Conservation (phyloP, 805 yeast species). For the Kluyveromyces nonfermentans region DNA sequence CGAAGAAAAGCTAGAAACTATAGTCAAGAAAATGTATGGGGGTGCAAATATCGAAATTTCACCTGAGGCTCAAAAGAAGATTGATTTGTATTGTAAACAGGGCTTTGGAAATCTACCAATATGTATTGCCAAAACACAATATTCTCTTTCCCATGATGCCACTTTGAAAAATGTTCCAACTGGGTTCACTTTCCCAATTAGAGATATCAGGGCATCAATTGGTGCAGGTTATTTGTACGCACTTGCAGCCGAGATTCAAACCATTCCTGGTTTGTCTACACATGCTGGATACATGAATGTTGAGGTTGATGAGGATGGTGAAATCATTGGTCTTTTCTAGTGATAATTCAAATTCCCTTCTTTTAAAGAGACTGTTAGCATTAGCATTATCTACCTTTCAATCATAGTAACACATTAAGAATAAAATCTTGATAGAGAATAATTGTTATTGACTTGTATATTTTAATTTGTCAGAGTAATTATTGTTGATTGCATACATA, state of each 20-base stretch:
- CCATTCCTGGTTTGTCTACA: constrained; percentile 95
- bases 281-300: constrained; percentile 96
- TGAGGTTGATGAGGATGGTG: constrained; percentile 83
- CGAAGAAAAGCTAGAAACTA: constrained; percentile 67
- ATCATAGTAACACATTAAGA: neutral
- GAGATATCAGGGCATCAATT: constrained; percentile 87
- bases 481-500: neutral
- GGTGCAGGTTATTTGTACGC: constrained; percentile 98
- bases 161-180: constrained; percentile 89
- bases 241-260: constrained; percentile 91
- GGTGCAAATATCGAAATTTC: constrained; percentile 76
- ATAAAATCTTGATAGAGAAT: neutral
- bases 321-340: constrained; percentile 85
- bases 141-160: constrained; percentile 92
- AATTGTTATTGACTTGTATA: neutral
- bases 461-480: neutral
- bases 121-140: constrained; percentile 96
- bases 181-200: constrained; percentile 87
- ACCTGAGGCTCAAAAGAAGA: constrained; percentile 72
- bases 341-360: neutral
- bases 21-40: constrained; percentile 88
- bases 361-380: neutral
- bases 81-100: constrained; percentile 72
- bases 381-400: neutral
- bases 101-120: constrained; percentile 89